phyloP scores from a whole-genome alignment of 2,329 filamentous ascomycete genomes.

The Penicillium freii region DNA sequence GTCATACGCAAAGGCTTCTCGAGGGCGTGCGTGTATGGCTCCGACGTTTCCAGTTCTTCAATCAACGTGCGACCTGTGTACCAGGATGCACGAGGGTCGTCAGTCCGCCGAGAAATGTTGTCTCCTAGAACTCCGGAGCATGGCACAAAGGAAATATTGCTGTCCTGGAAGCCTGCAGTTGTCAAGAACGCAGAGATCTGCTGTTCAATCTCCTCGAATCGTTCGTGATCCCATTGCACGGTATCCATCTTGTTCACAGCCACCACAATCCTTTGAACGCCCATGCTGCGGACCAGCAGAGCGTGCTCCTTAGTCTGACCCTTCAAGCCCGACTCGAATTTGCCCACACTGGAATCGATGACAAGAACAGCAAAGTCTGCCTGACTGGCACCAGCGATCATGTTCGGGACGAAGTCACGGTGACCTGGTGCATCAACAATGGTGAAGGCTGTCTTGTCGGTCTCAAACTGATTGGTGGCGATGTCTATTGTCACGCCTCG shows the following conservation, averaged over 20 bases:
- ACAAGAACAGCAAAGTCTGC: slow-evolving; percentile 95
- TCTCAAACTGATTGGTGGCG: slow-evolving; percentile 91
- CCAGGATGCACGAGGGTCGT: slow-evolving; percentile 63
- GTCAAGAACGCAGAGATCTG: slow-evolving; percentile 81
- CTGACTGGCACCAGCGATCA: slow-evolving; percentile 95
- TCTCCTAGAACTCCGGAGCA: slow-evolving; percentile 86
- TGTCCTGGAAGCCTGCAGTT: slow-evolving; percentile 75
- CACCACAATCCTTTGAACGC: slow-evolving; percentile 81
- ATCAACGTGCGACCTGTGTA: slow-evolving; percentile 77
- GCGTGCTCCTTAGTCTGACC: slow-evolving; percentile 95
- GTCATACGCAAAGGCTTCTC: slow-evolving; percentile 81
- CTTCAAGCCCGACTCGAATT: slow-evolving; percentile 88
- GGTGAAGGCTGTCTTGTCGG: slow-evolving; percentile 80
- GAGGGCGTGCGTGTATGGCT: slow-evolving; percentile 68
- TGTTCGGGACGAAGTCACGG: slow-evolving; percentile 94
- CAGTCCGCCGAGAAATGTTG: slow-evolving; percentile 63
- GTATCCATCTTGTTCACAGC: slow-evolving; percentile 95
- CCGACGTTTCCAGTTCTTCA: slow-evolving; percentile 79
- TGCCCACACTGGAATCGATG: slow-evolving; percentile 84
- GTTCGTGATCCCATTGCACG: slow-evolving; percentile 74
- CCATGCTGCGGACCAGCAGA: slow-evolving; percentile 82
- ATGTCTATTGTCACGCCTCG: slow-evolving; percentile 96
- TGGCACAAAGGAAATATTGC: slow-evolving; percentile 82
- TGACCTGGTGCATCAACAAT: slow-evolving; percentile 95
- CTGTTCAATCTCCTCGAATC: slow-evolving; percentile 80